phyloP scores from a whole-genome alignment of 1,284 basidiomycete species.

The Gomphus sp. region DNA sequence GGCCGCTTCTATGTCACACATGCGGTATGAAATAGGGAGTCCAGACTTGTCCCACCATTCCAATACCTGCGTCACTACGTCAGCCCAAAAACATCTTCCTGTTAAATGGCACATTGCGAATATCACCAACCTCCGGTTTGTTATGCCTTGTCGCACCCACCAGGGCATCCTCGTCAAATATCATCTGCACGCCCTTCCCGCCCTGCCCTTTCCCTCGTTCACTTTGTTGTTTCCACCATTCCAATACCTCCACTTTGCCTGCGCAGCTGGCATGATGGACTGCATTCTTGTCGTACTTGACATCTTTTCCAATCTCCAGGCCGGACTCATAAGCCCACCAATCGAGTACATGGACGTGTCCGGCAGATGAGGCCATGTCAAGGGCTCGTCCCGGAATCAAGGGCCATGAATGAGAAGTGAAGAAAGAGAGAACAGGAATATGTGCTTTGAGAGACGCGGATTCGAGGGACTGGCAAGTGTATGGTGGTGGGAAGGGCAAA shows the following conservation, averaged over 20 bases:
- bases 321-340: constrained; percentile 71
- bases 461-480: constrained; percentile 50
- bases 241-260: constrained; percentile 69
- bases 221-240: constrained; percentile 63
- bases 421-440: constrained; percentile 69
- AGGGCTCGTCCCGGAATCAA: constrained; percentile 75
- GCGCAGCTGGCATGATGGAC: constrained; percentile 68
- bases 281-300: constrained; percentile 67
- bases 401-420: constrained; percentile 47
- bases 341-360: constrained; percentile 60
- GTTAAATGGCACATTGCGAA: not conserved
- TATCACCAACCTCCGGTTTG: constrained; percentile 48
- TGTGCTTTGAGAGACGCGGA: constrained; percentile 67
- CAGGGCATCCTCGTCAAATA: constrained; percentile 71
- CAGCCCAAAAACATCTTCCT: not conserved
- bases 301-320: constrained; percentile 34
- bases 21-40: constrained; percentile 59
- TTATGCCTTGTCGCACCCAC: constrained; percentile 72
- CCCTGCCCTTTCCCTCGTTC: constrained; percentile 4
- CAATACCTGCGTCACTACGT: constrained; percentile 21
- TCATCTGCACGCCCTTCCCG: constrained; percentile 55
- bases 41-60: constrained; percentile 80
- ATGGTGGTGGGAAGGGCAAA: constrained; percentile 5
- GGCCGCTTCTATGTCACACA: constrained; percentile 56
- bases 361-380: constrained; percentile 69